Evolutionary conservation across 768 basidiomycete species (phyloP).

Genomic region (Tulasnella sp.): DNA sequence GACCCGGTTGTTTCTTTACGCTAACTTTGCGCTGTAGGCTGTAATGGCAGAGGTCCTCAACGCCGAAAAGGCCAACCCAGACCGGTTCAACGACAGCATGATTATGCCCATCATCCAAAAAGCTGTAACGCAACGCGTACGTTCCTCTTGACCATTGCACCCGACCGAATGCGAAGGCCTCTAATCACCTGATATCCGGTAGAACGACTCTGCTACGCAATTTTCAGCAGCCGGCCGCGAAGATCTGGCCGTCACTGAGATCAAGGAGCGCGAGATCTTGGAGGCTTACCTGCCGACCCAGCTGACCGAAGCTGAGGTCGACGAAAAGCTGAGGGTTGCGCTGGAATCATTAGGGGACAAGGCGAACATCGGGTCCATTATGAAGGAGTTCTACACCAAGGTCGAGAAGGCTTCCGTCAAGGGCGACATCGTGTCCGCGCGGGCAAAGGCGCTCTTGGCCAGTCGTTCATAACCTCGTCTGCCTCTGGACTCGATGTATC

Average conservation of each 20-base stretch:
- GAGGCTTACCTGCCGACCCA: slow-evolving; percentile 31
- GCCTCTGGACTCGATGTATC: background rate
- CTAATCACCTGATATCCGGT: background rate
- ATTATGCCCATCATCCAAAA: slow-evolving; percentile 32
- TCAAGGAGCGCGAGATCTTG: slow-evolving; percentile 28
- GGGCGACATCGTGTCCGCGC: slow-evolving; percentile 11
- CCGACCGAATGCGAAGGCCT: too few species aligned
- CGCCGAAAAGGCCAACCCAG: slow-evolving; percentile 34
- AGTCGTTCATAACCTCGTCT: background rate
- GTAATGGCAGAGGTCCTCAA: slow-evolving; percentile 35
- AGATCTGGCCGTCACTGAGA: slow-evolving; percentile 35
- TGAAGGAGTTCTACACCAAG: slow-evolving; percentile 22
- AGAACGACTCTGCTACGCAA: slow-evolving; percentile 33
- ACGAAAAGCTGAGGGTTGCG: slow-evolving; percentile 27
- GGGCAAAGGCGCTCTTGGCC: slow-evolving; percentile 20
- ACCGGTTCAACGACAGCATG: slow-evolving; percentile 25
- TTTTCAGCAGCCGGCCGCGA: slow-evolving; percentile 20
- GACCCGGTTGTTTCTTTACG: background rate
- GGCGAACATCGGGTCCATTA: background rate
- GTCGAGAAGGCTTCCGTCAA: slow-evolving; percentile 10
- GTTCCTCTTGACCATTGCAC: background rate
- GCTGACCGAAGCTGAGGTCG: slow-evolving; percentile 34
- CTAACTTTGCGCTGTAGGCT: background rate
- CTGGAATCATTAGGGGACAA: background rate
- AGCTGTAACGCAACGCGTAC: slow-evolving; percentile 31